These are phyloP conservation scores for Mikania micrantha DNA, from an alignment of 129 eudicot species.

Conservation along the genomic window DNA sequence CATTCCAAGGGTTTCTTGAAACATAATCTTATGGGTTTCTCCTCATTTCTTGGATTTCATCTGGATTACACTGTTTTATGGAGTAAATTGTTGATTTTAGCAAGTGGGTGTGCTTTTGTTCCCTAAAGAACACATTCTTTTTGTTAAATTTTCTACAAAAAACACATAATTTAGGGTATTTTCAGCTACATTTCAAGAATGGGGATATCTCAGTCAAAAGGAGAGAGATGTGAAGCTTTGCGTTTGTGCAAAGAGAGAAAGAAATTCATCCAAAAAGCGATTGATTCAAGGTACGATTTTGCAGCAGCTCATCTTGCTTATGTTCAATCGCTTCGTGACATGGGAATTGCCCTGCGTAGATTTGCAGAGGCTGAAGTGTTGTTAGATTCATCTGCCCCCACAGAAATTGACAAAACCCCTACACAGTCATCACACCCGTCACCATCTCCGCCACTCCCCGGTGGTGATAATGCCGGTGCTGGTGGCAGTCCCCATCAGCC, in stretches of 20 bases:
- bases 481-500: constrained; percentile 44
- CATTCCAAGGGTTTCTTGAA: constrained; percentile 8
- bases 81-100: neutral
- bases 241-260: constrained; percentile 81
- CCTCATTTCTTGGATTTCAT: neutral
- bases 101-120: constrained; percentile 11
- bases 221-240: constrained; percentile 67
- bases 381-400: constrained; percentile 39
- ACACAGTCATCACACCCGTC: constrained; percentile 66
- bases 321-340: constrained; percentile 52
- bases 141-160: neutral
- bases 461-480: constrained; percentile 25
- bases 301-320: constrained; percentile 95
- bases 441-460: constrained; percentile 53
- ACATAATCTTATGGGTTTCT: neutral
- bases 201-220: constrained; percentile 72
- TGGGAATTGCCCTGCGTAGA: constrained; percentile 66
- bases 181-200: constrained; percentile 21
- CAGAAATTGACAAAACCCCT: constrained; percentile 62
- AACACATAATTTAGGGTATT: no score
- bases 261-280: constrained; percentile 65
- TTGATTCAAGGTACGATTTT: constrained; percentile 75
- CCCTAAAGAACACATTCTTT: neutral
- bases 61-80: constrained; percentile 5
- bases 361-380: constrained; percentile 80